These are phyloP conservation scores for Basidioascus undulatus DNA, from an alignment of 768 basidiomycete species.

Conservation along the genomic window DNA sequence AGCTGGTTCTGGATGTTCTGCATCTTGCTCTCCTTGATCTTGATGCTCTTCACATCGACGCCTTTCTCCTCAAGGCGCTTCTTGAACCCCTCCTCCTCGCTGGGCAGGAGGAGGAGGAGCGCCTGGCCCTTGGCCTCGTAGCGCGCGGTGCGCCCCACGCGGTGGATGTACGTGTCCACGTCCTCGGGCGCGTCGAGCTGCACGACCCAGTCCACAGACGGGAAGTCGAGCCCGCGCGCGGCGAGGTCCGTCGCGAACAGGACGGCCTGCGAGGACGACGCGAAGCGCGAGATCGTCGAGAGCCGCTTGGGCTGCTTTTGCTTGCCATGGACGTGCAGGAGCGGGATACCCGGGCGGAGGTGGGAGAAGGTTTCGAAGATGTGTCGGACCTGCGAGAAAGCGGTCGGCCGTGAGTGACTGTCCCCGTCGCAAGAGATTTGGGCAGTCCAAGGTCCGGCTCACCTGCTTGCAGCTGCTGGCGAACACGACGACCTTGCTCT, in stretches of 20 bases:
- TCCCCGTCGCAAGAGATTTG: no score
- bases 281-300: constrained; percentile 62
- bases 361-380: constrained; percentile 85
- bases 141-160: constrained; percentile 82
- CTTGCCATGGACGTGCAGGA: constrained; percentile 88
- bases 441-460: no score
- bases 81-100: constrained; percentile 80
- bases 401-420: neutral
- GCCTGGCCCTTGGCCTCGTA: constrained; percentile 78
- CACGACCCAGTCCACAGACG: constrained; percentile 85
- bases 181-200: constrained; percentile 94
- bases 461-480: constrained; percentile 85
- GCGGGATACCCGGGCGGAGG: constrained; percentile 76
- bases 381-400: constrained; percentile 41
- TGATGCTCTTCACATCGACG: constrained; percentile 45
- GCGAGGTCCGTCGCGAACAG: constrained; percentile 92
- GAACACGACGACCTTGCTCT: constrained; percentile 77
- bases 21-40: constrained; percentile 68
- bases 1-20: constrained; percentile 55
- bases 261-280: constrained; percentile 51
- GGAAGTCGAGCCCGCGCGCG: constrained; percentile 87
- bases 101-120: constrained; percentile 57
- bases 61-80: constrained; percentile 43
- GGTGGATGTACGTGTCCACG: constrained; percentile 89
- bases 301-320: constrained; percentile 83